phyloP scores from a whole-genome alignment of 1,284 basidiomycete species.

The Ceratobasidium sp. region DNA sequence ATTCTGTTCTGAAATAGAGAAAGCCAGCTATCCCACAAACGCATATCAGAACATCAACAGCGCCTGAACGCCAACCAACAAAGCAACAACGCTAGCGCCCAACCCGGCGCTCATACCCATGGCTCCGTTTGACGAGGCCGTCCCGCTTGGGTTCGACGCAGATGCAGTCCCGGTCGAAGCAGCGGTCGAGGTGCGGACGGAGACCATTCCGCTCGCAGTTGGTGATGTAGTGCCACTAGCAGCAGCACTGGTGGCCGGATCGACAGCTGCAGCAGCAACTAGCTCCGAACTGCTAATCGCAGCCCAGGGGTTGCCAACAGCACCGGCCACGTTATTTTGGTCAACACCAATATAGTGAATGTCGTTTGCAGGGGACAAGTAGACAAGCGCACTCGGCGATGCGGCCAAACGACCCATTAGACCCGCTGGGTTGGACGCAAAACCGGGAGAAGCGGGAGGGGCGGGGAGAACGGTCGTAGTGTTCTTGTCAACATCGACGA shows the following conservation, averaged over 20 bases:
- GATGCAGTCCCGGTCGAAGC: slow-evolving; percentile 11
- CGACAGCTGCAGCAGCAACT: slow-evolving; percentile 78
- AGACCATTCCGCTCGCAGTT: slow-evolving; percentile 56
- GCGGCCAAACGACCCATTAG: slow-evolving; percentile 24
- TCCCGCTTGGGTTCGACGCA: not conserved
- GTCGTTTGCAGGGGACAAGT: slow-evolving; percentile 26
- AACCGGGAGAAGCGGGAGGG: slow-evolving; percentile 25
- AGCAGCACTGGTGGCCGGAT: slow-evolving; percentile 55
- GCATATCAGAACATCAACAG: slow-evolving; percentile 36
- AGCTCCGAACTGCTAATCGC: slow-evolving; percentile 80
- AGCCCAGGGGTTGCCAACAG: slow-evolving; percentile 70
- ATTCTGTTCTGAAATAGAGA: not conserved
- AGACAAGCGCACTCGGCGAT: slow-evolving; percentile 19
- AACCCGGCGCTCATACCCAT: slow-evolving; percentile 8
- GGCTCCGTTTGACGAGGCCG: slow-evolving; percentile 17
- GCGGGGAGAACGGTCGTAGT: slow-evolving; percentile 51
- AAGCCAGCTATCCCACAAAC: not conserved
- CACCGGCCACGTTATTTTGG: slow-evolving; percentile 82
- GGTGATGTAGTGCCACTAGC: slow-evolving; percentile 64
- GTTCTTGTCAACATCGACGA: slow-evolving; percentile 74
- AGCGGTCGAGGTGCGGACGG: slow-evolving; percentile 53
- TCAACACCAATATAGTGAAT: slow-evolving; percentile 52
- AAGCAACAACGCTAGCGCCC: slow-evolving; percentile 14
- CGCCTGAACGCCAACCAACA: slow-evolving; percentile 26
- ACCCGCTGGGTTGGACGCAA: slow-evolving; percentile 30